phyloP scores from a whole-genome alignment of 2,329 filamentous ascomycete genomes.

The Botrytis fabae region DNA sequence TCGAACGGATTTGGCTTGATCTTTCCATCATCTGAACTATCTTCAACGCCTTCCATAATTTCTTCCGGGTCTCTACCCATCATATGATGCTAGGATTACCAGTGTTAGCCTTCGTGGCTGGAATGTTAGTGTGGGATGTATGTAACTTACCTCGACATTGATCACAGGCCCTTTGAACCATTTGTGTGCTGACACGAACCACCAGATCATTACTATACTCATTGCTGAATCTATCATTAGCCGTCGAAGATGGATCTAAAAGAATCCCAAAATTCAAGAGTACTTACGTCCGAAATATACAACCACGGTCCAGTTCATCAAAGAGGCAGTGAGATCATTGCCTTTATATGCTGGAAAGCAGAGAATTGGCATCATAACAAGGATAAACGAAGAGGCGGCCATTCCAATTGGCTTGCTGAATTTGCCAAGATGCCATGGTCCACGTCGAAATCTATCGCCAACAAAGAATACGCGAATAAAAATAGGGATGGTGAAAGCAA shows the following conservation, averaged over 20 bases:
- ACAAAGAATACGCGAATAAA: slow-evolving; percentile 60
- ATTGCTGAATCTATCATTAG: slow-evolving; percentile 43
- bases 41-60: slow-evolving; percentile 34
- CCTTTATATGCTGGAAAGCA: slow-evolving; percentile 60
- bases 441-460: slow-evolving; percentile 59
- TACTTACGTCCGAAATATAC: slow-evolving; percentile 54
- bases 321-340: slow-evolving; percentile 48
- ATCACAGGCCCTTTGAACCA: slow-evolving; percentile 69
- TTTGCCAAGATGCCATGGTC: slow-evolving; percentile 65
- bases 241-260: slow-evolving; percentile 21
- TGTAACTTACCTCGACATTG: slow-evolving; percentile 51
- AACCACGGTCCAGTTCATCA: slow-evolving; percentile 66
- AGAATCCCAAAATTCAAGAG: neutral
- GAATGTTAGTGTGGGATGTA: slow-evolving; percentile 17
- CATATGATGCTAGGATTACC: slow-evolving; percentile 36
- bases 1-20: slow-evolving; percentile 1
- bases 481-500: slow-evolving; percentile 57
- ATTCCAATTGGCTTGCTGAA: slow-evolving; percentile 57
- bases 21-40: slow-evolving; percentile 29
- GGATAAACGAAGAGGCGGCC: slow-evolving; percentile 56
- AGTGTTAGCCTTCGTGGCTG: slow-evolving; percentile 25
- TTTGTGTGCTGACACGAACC: slow-evolving; percentile 58
- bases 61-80: slow-evolving; percentile 32
- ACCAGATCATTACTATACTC: slow-evolving; percentile 57
- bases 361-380: slow-evolving; percentile 66